phyloP scores from a whole-genome alignment of 305 asterid genomes.

The Fraxinus sp. region DNA sequence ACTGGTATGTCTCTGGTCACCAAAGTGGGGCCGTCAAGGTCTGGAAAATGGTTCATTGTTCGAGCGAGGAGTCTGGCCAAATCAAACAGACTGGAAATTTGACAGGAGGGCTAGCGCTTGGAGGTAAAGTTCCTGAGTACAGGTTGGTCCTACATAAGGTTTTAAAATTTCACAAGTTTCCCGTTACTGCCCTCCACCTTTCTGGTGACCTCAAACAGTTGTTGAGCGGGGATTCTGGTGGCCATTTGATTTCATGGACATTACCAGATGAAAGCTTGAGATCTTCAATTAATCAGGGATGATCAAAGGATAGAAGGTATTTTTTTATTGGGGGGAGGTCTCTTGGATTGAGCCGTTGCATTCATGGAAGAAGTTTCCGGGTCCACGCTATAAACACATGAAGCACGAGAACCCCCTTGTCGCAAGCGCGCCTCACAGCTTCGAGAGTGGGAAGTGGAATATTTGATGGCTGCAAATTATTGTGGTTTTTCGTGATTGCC shows the following conservation, averaged over 20 bases:
- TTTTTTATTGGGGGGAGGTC: conserved; percentile 16
- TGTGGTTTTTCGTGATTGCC: conserved; percentile 26
- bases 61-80: conserved; percentile 55
- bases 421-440: conserved; percentile 21
- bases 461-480: conserved; percentile 19
- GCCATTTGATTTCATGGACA: conserved; percentile 87
- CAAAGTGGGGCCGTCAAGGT: conserved; percentile 96
- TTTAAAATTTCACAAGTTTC: conserved; percentile 73
- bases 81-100: conserved; percentile 51
- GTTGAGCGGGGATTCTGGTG: conserved; percentile 86
- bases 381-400: neutral
- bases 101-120: conserved; percentile 59
- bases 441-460: conserved; percentile 23
- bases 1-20: conserved; percentile 96
- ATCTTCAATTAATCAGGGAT: conserved; percentile 63
- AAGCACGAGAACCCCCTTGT: neutral
- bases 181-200: conserved; percentile 84
- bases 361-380: neutral
- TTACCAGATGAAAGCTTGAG: conserved; percentile 83
- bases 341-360: neutral
- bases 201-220: conserved; percentile 79
- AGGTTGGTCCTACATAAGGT: conserved; percentile 78
- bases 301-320: conserved; percentile 26
- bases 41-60: conserved; percentile 91
- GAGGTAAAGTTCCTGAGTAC: conserved; percentile 72